Evolutionary conservation across 331 rosid genomes (phyloP), one percentile per base, ranked within the genome.

Genomic region (Pyrus hybrid): DNA sequence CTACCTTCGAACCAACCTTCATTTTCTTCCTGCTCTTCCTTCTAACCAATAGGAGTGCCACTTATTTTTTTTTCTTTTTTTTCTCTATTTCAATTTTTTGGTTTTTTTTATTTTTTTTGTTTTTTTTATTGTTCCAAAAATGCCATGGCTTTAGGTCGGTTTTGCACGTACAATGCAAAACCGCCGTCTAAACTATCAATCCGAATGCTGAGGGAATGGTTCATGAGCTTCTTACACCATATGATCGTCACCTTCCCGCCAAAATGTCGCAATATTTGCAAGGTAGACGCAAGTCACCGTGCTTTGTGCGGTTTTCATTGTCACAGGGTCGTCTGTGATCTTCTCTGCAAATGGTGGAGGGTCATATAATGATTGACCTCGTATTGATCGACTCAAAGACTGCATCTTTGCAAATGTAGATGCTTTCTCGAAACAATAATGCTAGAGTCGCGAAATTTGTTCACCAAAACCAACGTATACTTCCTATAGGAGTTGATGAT

Each of bases 101-200:
- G n/a, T n/a, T n/a, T n/a, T n/a, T n/a, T n/a, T n/a, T n/a, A n/a
- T n/a, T n/a, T n/a, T n/a, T n/a, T n/a, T n/a, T n/a, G n/a, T n/a
- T n/a, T n/a, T n/a, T n/a, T n/a, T n/a, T n/a, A n/a, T 87, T 93
- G 87, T 85, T 84, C 98, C 98, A 93, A 30, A 89, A 88, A 32
- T 75, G 74, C 98, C 98, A 93, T 0, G 97, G 96, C 70, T 93
- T 93, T 5, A 93, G 88, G 10, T 93, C 96, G 25, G 91, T 84
- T 71, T 91, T 93, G 83, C 91, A 89, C 0, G 78, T 80, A 77
- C 76, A 80, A 12, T 84, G 83, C n/a, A 69, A 79, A 64, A 0
- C 84, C 88, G 2, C 89, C 91, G 8, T 69, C 86, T 25, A 68
- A 4, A 62, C 86, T 83, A 4, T 89, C 89, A 20, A 89, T 56